These are phyloP conservation scores for Blepharisma undulans DNA, from an alignment of 169 alveolate species.

Conservation along the genomic window DNA sequence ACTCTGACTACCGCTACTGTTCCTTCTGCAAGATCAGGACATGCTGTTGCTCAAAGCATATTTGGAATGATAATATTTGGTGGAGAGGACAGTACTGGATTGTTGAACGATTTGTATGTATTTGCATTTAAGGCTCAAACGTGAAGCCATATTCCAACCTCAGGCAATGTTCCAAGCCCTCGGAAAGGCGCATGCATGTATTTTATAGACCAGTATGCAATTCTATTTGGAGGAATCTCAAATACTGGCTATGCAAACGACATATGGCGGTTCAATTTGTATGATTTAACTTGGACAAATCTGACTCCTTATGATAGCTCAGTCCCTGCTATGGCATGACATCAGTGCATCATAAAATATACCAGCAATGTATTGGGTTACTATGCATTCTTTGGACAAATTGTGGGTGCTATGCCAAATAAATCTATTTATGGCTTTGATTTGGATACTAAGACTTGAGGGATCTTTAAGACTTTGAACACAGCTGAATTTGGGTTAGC, in stretches of 20 bases:
- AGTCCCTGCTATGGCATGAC: neutral
- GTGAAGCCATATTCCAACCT: neutral
- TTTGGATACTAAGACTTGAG: neutral
- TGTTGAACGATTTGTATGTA: neutral
- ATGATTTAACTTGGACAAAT: neutral
- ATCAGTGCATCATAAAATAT: neutral
- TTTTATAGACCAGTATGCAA: neutral
- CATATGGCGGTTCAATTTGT: slow-evolving; percentile 4
- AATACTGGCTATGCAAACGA: neutral
- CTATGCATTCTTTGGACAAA: neutral
- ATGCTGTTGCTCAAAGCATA: neutral
- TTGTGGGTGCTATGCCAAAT: neutral
- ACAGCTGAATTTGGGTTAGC: neutral
- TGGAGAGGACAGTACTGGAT: slow-evolving; percentile 2
- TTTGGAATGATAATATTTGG: neutral
- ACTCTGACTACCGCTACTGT: neutral
- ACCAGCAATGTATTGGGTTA: neutral
- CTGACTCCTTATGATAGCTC: neutral
- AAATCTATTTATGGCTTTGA: neutral
- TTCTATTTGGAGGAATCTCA: neutral
- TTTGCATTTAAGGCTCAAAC: neutral
- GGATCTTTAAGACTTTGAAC: neutral
- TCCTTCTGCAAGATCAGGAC: neutral
- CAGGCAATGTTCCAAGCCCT: slow-evolving; percentile 1
- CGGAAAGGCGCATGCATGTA: slow-evolving; percentile 1